Percentiles rank a stretch among this genome's conserved stretches.
These are phyloP conservation scores for Capsicum pubescens DNA, from an alignment of 257 asterid species.

Conservation along the genomic window DNA sequence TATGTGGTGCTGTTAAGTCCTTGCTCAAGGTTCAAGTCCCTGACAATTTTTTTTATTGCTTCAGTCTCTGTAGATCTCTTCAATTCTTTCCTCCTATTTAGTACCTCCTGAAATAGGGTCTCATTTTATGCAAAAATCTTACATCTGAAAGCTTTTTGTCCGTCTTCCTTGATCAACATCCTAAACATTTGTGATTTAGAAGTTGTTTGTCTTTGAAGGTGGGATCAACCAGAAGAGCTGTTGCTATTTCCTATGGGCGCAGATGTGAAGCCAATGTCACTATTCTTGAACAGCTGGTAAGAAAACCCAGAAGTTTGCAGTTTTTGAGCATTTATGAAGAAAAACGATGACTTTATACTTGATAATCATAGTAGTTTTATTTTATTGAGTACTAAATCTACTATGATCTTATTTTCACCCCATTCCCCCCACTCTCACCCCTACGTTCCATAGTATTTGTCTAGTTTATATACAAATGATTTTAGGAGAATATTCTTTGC, in stretches of 20 bases:
- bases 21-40: neutral
- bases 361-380: neutral
- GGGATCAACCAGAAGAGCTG: conserved; percentile 86
- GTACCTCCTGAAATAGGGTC: neutral
- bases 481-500: neutral
- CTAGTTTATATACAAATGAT: neutral
- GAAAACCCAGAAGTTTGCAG: conserved; percentile 1
- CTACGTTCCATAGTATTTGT: neutral
- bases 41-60: neutral
- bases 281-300: conserved; percentile 83
- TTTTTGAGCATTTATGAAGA: neutral
- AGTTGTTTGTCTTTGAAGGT: conserved; percentile 57
- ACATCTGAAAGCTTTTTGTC: conserved; percentile 10
- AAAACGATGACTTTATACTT: neutral
- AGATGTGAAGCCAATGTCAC: conserved; percentile 79
- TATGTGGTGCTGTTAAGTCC: conserved; percentile 15
- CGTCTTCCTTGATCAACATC: neutral
- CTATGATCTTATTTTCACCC: neutral
- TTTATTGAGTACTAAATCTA: neutral
- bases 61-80: neutral
- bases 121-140: neutral
- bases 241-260: conserved; percentile 83
- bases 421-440: neutral
- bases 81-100: neutral
- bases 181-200: conserved; percentile 32